A percentile compares a stretch with the other conserved stretches of the same genome.
Conservation (phyloP, 768 basidiomycete species). For the Panaeolus cyanescens region DNA sequence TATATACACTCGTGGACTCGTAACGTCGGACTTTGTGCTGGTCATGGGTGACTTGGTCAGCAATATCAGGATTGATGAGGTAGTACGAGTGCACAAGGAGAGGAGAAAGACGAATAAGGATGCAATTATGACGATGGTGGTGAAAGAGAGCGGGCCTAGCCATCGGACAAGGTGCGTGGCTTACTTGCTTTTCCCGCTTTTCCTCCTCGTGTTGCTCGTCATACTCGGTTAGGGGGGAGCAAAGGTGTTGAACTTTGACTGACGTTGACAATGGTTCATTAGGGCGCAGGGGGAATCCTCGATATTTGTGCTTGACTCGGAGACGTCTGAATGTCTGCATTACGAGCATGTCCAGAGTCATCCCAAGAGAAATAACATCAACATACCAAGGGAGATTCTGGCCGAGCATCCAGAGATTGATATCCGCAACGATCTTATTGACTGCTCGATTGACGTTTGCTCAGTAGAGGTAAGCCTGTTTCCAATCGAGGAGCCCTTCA, state of each 20-base stretch:
- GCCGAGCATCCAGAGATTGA: conserved; percentile 77
- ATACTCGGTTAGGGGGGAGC: neutral
- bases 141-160: conserved; percentile 71
- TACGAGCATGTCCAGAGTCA: conserved; percentile 78
- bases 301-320: conserved; percentile 75
- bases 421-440: conserved; percentile 85
- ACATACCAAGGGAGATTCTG: conserved; percentile 80
- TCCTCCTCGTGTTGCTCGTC: conserved; percentile 9
- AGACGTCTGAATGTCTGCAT: conserved; percentile 81
- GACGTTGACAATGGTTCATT: neutral
- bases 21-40: conserved; percentile 89
- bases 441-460: conserved; percentile 91
- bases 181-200: conserved; percentile 2
- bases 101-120: conserved; percentile 86
- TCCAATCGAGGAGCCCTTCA: neutral
- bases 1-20: conserved; percentile 88
- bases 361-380: conserved; percentile 60
- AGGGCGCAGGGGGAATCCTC: conserved; percentile 76
- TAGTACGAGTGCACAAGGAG: conserved; percentile 87
- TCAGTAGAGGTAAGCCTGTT: conserved; percentile 75
- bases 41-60: conserved; percentile 92
- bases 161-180: conserved; percentile 72
- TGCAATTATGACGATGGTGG: conserved; percentile 95
- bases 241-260: neutral
- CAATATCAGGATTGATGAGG: conserved; percentile 88